Evolutionary conservation across 495 filamentous ascomycete genomes (phyloP).

Genomic region (Hyaloscypha bicolor): DNA sequence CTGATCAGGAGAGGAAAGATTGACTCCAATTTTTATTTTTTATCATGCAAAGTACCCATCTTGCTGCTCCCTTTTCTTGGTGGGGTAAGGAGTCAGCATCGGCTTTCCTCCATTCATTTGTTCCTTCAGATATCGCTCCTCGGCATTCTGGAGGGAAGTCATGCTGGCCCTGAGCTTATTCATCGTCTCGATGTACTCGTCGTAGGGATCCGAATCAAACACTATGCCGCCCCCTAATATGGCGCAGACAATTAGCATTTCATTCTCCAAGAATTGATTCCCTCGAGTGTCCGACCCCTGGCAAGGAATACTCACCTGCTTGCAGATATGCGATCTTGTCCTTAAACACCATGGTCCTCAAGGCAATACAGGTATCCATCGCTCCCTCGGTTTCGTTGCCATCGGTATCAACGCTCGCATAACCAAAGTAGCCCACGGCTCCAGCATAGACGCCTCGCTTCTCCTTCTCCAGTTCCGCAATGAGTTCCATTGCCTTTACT

Average conservation of each 20-base stretch:
- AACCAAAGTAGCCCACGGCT: conserved; percentile 93
- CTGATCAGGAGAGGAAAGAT: background rate
- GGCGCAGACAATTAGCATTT: background rate
- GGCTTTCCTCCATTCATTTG: conserved; percentile 11
- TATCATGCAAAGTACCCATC: background rate
- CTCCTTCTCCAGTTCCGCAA: conserved; percentile 90
- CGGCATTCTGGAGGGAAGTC: conserved; percentile 80
- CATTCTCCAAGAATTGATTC: background rate
- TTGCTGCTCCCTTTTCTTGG: background rate
- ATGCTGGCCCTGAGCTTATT: conserved; percentile 94
- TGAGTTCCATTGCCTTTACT: conserved; percentile 94
- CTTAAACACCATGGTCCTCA: conserved; percentile 95
- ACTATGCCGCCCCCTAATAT: conserved; percentile 86
- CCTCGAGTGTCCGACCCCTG: background rate
- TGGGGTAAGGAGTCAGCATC: background rate
- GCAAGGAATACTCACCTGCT: conserved; percentile 54
- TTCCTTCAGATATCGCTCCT: conserved; percentile 64
- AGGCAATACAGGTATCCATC: conserved; percentile 99
- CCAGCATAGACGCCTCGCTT: conserved; percentile 95
- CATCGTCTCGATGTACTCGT: conserved; percentile 96
- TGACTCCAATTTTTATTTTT: background rate
- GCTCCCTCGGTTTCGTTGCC: conserved; percentile 65
- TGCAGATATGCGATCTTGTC: conserved; percentile 90
- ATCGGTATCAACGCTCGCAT: conserved; percentile 53
- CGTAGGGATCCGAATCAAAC: conserved; percentile 90